These are phyloP conservation scores for Scleroderma citrinum DNA, from an alignment of 768 basidiomycete species.

Conservation along the genomic window DNA sequence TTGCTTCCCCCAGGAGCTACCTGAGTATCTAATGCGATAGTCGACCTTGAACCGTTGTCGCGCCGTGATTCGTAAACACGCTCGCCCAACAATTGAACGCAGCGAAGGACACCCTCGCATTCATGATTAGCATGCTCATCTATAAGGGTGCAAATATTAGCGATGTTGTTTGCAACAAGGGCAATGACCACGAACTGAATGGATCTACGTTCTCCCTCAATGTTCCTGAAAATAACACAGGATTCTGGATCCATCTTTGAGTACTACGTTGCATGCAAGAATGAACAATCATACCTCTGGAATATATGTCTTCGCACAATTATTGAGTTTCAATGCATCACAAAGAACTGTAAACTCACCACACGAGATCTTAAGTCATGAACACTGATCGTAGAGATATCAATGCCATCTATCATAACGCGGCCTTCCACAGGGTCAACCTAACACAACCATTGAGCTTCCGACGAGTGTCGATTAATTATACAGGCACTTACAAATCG, in stretches of 20 bases:
- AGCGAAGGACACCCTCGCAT: constrained; percentile 64
- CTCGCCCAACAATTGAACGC: neutral
- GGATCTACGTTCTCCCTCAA: constrained; percentile 72
- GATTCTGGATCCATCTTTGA: constrained; percentile 36
- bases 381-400: constrained; percentile 79
- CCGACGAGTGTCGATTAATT: neutral
- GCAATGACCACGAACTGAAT: constrained; percentile 29
- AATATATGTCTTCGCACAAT: constrained; percentile 57
- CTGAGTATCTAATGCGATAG: constrained; percentile 65
- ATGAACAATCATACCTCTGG: constrained; percentile 37
- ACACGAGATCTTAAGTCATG: constrained; percentile 75
- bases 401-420: constrained; percentile 83
- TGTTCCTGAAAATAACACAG: constrained; percentile 76
- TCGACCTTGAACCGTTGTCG: neutral
- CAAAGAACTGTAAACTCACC: constrained; percentile 34
- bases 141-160: constrained; percentile 19
- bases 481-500: constrained; percentile 56
- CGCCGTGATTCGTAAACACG: neutral
- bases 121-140: constrained; percentile 76
- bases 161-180: neutral
- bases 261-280: neutral
- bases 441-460: constrained; percentile 23
- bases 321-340: constrained; percentile 5
- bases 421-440: constrained; percentile 71
- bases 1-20: constrained; percentile 85